Evolutionary conservation across 2,329 filamentous ascomycete genomes (phyloP), one percentile per base, ranked within the genome.

Genomic region (Coccinonectria pachysandricola): DNA sequence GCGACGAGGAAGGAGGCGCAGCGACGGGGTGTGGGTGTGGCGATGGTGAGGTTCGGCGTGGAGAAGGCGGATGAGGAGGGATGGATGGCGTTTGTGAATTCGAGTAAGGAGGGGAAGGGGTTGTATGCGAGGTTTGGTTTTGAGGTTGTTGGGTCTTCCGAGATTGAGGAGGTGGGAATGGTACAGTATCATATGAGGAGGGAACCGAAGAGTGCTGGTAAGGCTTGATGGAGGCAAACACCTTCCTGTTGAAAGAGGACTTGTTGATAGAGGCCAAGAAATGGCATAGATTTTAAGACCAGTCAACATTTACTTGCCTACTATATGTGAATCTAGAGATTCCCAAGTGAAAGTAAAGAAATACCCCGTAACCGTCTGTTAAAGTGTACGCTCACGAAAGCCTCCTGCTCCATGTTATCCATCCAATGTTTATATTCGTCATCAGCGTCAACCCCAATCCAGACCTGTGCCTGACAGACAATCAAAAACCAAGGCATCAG

Each of bases 41-140:
- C 35, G 11, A 24, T 60, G 21, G 46, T 60, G 36, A 33, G 30
- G 8, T 53, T 45, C 31, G 57, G 54, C 6, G 28, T 49, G 12
- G 37, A 50, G 3, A 33, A 18, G 28, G 46, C 46, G 4, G 49
- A 56, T 11, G 28, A 31, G 7, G 49, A 54, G 12, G 40, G 43
- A 0, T 48, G 40, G 29, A 34, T 43, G 23, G 37, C 40, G 0
- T 56, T 43, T 29, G 25, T 47, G 3, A 54, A 54, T 19, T 42
- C 39, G 4, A 48, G 48, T 6, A 26, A 25, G 4, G 39, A 40
- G 6, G 52, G 46, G 1, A 42, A 27, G 26, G 17, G 24, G 1
- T 20, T 55, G 11, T 55, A 54, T 22, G 46, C 48, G 25, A 36
- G 31, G 19, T 48, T 36, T 24, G 52, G 50, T 1, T 54, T 54